Base-by-base conservation (phyloP, 129 eudicot species). In the Mikania micrantha region DNA sequence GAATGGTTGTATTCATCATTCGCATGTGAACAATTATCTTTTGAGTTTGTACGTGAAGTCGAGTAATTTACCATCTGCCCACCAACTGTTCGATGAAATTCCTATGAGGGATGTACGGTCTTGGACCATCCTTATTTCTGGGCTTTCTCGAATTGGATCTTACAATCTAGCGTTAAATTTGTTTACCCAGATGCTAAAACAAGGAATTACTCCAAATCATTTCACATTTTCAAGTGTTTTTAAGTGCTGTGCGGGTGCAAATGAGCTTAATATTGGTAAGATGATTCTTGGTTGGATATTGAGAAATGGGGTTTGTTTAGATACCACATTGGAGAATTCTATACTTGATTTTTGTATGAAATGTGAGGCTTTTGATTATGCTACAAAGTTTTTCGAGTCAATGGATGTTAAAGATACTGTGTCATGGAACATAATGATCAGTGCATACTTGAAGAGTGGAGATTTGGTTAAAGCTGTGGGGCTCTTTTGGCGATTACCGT, bases 371-470 rank as follows among this genome's bases (percentile, higher is more conserved):
- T 69, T 77, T 72, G 67, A 71, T 52, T 68, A 70, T 75, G 86
- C 81, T 36, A 50, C 44, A 57, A 72, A 62, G 9, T 74, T 87
- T 24, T 90, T 90, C 67, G 81, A 83, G 54, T 50, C 16, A 25
- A 85, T 83, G 80, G 58, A 16, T 27, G 79, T 31, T 60, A 85
- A 57, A 72, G 85, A 87, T 70, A 48, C 69, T 4, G 80, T 80
- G 15, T 80, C 95, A 10, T 87, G 97, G 87, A 90, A 90, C 65
- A 83, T 90, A 76, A 76, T 87, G 84, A 85, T 90, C 47, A 53
- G 81, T 61, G 84, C 81, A 0, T 67, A 48, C 57, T 60, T 90
- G 48, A 76, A 73, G 65, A 38, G 21, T 28, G 83, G 90, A n/a
- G 83, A 87, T 44, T 34, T 77, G 77, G 78, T 72, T 73, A 80